A percentile compares a stretch with the other conserved stretches of the same genome.
phyloP scores from a whole-genome alignment of 2,329 filamentous ascomycete genomes.

The Cercospora sp. region DNA sequence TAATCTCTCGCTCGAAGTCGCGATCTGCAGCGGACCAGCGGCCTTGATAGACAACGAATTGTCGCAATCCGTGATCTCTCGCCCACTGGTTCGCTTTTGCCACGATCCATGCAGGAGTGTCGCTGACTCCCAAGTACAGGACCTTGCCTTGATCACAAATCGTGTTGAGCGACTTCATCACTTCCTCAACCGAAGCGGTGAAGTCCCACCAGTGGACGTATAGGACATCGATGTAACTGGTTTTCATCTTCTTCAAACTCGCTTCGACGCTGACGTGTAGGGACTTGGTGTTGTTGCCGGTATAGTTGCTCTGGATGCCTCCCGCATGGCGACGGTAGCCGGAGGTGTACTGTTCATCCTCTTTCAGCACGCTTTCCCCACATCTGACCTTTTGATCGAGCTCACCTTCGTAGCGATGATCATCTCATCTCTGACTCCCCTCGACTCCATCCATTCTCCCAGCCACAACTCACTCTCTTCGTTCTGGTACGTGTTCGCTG shows the following conservation, averaged over 20 bases:
- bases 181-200: conserved; percentile 55
- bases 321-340: conserved; percentile 29
- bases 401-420: conserved; percentile 47
- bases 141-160: conserved; percentile 63
- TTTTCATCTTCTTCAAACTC: conserved; percentile 56
- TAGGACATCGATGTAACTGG: conserved; percentile 65
- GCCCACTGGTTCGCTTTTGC: conserved; percentile 51
- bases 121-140: conserved; percentile 62
- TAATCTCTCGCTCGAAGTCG: conserved; percentile 55
- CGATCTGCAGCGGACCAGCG: conserved; percentile 45
- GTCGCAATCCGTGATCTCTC: conserved; percentile 65
- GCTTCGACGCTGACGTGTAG: conserved; percentile 52
- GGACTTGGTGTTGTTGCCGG: conserved; percentile 63
- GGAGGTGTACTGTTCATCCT: conserved; percentile 34
- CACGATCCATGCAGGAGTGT: conserved; percentile 64
- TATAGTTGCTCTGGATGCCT: conserved; percentile 50
- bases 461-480: conserved; percentile 38
- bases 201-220: conserved; percentile 37
- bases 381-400: too few relatives aligned
- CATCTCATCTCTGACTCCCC: conserved; percentile 61
- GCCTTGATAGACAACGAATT: conserved; percentile 70
- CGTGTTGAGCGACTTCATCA: conserved; percentile 68
- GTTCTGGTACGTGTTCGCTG: conserved; percentile 41
- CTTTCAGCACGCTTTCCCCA: too few relatives aligned
- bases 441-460: conserved; percentile 33